Percentiles rank a stretch among this genome's conserved stretches.
Conservation (phyloP, 2,329 filamentous ascomycete genomes). For the Rhinocladiella mackenziei region DNA sequence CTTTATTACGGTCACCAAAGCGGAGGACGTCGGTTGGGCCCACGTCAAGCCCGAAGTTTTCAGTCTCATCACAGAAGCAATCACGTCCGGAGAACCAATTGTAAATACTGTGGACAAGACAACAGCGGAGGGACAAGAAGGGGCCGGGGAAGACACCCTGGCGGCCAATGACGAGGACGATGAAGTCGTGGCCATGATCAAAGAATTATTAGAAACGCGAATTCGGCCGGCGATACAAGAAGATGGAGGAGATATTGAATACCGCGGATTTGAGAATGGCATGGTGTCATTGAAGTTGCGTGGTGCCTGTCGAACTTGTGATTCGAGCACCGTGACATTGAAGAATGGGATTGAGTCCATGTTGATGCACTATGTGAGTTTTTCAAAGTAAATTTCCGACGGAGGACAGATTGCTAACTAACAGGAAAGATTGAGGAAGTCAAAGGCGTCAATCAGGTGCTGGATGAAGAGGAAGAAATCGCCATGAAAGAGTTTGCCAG, state of each 20-base stretch:
- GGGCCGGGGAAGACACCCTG: constrained; percentile 62
- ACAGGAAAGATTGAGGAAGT: constrained; percentile 82
- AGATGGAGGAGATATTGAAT: constrained; percentile 96
- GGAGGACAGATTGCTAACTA: not conserved
- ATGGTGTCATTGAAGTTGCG: constrained; percentile 81
- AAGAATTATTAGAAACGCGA: constrained; percentile 90
- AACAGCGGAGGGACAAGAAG: constrained; percentile 46
- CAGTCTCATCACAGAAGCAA: constrained; percentile 85
- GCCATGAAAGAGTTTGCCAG: constrained; percentile 83
- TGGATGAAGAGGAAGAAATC: constrained; percentile 89
- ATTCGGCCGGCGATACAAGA: constrained; percentile 96
- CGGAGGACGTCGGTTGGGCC: constrained; percentile 82
- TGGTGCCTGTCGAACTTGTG: constrained; percentile 91
- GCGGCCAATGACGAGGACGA: constrained; percentile 85
- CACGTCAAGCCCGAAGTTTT: constrained; percentile 96
- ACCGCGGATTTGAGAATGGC: constrained; percentile 81
- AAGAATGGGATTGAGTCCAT: constrained; percentile 98
- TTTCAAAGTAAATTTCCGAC: constrained; percentile 2
- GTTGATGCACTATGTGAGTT: constrained; percentile 88
- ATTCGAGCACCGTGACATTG: constrained; percentile 91
- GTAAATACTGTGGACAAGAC: constrained; percentile 68
- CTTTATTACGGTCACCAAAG: constrained; percentile 96
- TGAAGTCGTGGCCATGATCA: constrained; percentile 97
- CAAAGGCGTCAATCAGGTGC: constrained; percentile 81
- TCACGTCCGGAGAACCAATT: constrained; percentile 76